Evolutionary conservation across 306 rosid species (phyloP).

Genomic region (Trifolium dubium): DNA sequence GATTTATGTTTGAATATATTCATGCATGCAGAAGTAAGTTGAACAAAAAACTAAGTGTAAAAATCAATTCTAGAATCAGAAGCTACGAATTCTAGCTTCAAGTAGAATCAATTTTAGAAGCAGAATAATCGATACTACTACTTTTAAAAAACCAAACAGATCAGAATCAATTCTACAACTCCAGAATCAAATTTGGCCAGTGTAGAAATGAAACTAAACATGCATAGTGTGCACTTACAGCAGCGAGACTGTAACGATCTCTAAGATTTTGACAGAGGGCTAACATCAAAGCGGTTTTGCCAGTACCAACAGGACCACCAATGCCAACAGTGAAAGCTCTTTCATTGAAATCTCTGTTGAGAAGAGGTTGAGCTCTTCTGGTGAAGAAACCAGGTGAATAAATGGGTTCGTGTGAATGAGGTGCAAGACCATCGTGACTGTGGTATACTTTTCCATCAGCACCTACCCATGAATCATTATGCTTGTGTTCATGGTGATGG

Average conservation of each 20-base stretch:
- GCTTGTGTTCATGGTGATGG: constrained; percentile 34
- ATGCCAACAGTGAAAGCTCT: constrained; percentile 94
- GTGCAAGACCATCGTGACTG: constrained; percentile 95
- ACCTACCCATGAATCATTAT: constrained; percentile 62
- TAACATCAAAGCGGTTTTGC: constrained; percentile 95
- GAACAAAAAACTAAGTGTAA: too few species aligned
- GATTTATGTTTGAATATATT: too few species aligned
- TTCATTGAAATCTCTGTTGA: constrained; percentile 69
- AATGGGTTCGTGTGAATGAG: constrained; percentile 95
- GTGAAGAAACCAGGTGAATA: constrained; percentile 92
- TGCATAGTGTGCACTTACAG: constrained; percentile 35
- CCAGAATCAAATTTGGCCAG: too few species aligned
- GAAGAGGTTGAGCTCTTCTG: constrained; percentile 85
- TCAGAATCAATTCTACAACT: too few species aligned
- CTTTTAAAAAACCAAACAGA: too few species aligned
- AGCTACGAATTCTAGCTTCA: too few species aligned
- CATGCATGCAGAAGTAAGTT: too few species aligned
- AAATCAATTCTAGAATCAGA: too few species aligned
- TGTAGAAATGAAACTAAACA: too few species aligned
- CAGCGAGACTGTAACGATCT: constrained; percentile 94
- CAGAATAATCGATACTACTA: too few species aligned
- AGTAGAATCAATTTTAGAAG: too few species aligned
- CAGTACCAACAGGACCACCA: constrained; percentile 99
- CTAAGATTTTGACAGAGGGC: constrained; percentile 77
- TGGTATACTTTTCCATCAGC: constrained; percentile 85